Base-by-base conservation (phyloP, 2,329 filamentous ascomycete species). In the Periconia macrospinosa region DNA sequence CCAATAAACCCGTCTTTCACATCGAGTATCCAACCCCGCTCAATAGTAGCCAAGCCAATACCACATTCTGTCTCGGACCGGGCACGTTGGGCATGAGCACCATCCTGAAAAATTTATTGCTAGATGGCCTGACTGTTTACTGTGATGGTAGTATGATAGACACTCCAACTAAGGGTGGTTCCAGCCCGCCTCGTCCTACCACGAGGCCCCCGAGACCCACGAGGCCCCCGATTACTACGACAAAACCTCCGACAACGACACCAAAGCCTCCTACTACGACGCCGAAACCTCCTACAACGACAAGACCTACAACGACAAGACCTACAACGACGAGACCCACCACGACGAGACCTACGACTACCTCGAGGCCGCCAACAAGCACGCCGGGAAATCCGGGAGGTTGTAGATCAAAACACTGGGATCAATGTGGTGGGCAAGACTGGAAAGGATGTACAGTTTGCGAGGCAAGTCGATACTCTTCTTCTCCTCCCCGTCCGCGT, bases 61-160 rank as follows among this genome's bases (percentile, higher is more conserved):
- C 77, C 3, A 57, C 66, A 1, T 78, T 73, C 6, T 77, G 79
- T 2, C 69, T 73, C 1, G 74, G 75, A 0, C 86, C 87, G 58
- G 79, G 76, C 6, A 76, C 79, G 0, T 64, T 73, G 1, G 75
- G 75, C 1, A 87, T 88, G 65, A 87, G 84, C 55, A 87, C 82
- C 6, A 76, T 88, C 10, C 77, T 89, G 54, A 89, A 89, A 76
- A 82, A 83, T 60, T 81, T 86, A 77, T 67, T 81, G 41, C 70
- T 89, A 47, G 80, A 86, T 55, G 81, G 81, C 1, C 86, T 81
- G 78, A 79, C 84, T 6, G 70, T 83, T 65, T 83, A 80, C 57
- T 88, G 85, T 45, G 65, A 70, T 58, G 67, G 67, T 0, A 61
- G 59, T 35, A 48, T 54, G 48, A 67, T 63, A n/a, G 58, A 68